Evolutionary conservation across 495 filamentous ascomycete genomes (phyloP), one percentile per base, ranked within the genome.

Genomic region (Rostrohypoxylon terebratum): DNA sequence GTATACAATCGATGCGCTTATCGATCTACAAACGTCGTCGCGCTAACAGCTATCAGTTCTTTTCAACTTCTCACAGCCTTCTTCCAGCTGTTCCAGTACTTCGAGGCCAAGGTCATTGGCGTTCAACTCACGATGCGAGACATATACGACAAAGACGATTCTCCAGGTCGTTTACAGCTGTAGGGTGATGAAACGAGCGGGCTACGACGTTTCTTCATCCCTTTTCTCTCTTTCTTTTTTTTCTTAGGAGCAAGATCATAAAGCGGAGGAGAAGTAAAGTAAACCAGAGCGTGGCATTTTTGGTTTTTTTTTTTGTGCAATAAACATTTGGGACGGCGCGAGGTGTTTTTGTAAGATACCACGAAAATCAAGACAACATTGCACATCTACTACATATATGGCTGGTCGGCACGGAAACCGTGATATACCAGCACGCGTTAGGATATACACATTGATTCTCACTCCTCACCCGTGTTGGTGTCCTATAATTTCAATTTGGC

Each of bases 71-170:
- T 71, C 13, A 73, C 69, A 23, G 74, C 74, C 14, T 71, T 76
- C 63, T 40, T 76, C 40, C 74, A 76, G 28, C 59, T 74, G 4
- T 76, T 76, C 64, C 66, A 76, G 53, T 73, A 73, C 59, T 76
- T 76, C 71, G 74, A 76, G 55, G 74, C 74, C 53, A 76, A 76
- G 58, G 74, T 76, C 38, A 54, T 76, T 36, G 74, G 74, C 9
- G 66, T 76, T 13, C 74, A 74, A 51, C 48, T 76, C 31, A 73
- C 66, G 38, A 73, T 76, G 63, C 67, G 68, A 8, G 74, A 76
- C 18, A 71, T 76, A 58, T 76, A 76, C 60, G 74, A 76, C 59
- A 73, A 71, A 23, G 74, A 76, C 66, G 50, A 76, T 42, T 20
- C 60, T 4, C 67, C 44, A 21, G 74, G 66, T 18, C 66, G 74